Evolutionary conservation across 2,329 filamentous ascomycete genomes (phyloP), one percentile per base, ranked within the genome.

Genomic region (Xenosphaeropsis pyriputrescens): DNA sequence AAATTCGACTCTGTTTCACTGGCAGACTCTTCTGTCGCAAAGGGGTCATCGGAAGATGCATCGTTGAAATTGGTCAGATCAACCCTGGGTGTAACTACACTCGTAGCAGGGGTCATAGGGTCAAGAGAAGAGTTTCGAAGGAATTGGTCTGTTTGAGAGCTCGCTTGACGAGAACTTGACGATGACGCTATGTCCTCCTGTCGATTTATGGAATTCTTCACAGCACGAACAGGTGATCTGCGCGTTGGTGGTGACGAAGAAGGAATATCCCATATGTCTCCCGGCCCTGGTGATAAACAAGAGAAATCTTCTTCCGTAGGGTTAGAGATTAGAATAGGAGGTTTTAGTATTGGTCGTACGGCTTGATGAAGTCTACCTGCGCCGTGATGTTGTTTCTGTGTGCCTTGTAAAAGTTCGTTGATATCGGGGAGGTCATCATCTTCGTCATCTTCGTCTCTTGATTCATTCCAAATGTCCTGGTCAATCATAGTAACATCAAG

Each of bases 221-320:
- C 13, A 37, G 32, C 11, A 29, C 37, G 22, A 32, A 47, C 45
- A 13, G 49, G 52, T 12, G 59, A 57, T 34, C 57, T 61, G 11
- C 58, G 60, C 35, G 52, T 48, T 6, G 58, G 58, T 9, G 60
- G 60, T 6, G 61, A 63, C n/a, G 49, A 52, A 29, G 49, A 52
- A 29, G 58, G 59, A 36, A 58, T 47, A 40, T 62, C 51, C 37
- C 59, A 61, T 13, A 58, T 44, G 35, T 49, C 43, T 15, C n/a
- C 8, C 12, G 22, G 22, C 8, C 7, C 22, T 11, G 12, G 8
- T 9, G 22, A 26, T 5, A 3, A 3, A 26, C 12, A 9, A 11
- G 12, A 26, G 4, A 26, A 9, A 26, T 26, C 22, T 9, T 26
- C 22, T 8, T 19, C 18, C 22, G 5, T 6, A 26, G 12, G 22